A percentile compares a stretch with the other conserved stretches of the same genome.
These are phyloP conservation scores for Sclerospora graminicola DNA, from an alignment of 352 stramenopile genomes.

Conservation along the genomic window DNA sequence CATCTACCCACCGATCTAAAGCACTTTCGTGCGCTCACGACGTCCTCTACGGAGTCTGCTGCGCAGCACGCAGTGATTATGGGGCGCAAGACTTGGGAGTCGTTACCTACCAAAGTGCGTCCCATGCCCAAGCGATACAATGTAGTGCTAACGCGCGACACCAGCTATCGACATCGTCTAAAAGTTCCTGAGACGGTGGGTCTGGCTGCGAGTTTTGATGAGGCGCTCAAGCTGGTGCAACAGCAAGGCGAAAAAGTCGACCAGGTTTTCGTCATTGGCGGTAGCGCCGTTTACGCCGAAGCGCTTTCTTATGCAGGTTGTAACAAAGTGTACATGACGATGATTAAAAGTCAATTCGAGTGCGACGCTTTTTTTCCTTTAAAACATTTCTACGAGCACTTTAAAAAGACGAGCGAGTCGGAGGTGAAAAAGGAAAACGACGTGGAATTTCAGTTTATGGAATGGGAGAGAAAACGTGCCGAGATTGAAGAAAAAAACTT, in stretches of 20 bases:
- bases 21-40: slow-evolving; percentile 93
- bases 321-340: slow-evolving; percentile 85
- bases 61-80: slow-evolving; percentile 97
- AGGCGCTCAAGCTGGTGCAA: slow-evolving; percentile 85
- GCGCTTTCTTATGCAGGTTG: slow-evolving; percentile 82
- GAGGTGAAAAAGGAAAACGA: slow-evolving; percentile 68
- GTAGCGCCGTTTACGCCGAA: slow-evolving; percentile 90
- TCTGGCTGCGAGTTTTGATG: slow-evolving; percentile 78
- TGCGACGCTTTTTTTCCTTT: slow-evolving; percentile 91
- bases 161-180: slow-evolving; percentile 25
- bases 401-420: slow-evolving; percentile 30
- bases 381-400: slow-evolving; percentile 49
- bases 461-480: slow-evolving; percentile 29
- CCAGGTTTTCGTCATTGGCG: slow-evolving; percentile 96
- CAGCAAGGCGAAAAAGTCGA: slow-evolving; percentile 65
- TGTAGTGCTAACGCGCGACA: slow-evolving; percentile 90
- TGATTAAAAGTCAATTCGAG: slow-evolving; percentile 74
- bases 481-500: background rate
- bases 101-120: slow-evolving; percentile 92
- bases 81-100: slow-evolving; percentile 99
- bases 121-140: slow-evolving; percentile 94
- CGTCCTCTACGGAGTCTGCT: slow-evolving; percentile 4
- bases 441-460: slow-evolving; percentile 67
- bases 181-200: slow-evolving; percentile 72
- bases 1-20: slow-evolving; percentile 92